phyloP scores from a whole-genome alignment of 805 yeast species.

The Wickerhamiella occidentalis region DNA sequence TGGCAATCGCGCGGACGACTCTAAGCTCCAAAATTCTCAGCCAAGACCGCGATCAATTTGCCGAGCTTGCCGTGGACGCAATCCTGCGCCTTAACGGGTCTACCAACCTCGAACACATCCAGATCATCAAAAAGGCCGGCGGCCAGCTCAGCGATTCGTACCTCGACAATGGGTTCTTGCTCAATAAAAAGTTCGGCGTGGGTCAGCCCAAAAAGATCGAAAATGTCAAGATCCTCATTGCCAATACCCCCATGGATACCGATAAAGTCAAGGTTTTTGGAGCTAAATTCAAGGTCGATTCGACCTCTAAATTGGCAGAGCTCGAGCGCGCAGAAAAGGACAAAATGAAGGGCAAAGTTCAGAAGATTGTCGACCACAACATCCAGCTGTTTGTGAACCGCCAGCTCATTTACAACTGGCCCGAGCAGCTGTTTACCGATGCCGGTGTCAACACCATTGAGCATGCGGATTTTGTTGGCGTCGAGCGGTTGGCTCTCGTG shows the following conservation, averaged over 20 bases:
- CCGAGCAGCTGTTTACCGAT: slow-evolving; percentile 89
- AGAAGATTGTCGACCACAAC: slow-evolving; percentile 75
- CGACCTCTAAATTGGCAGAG: slow-evolving; percentile 87
- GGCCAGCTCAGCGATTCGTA: slow-evolving; percentile 86
- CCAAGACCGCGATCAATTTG: slow-evolving; percentile 86
- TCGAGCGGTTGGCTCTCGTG: slow-evolving; percentile 88
- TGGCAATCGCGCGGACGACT: slow-evolving; percentile 86
- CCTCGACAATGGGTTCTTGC: slow-evolving; percentile 89
- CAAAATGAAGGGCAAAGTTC: slow-evolving; percentile 84
- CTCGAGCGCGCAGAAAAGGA: slow-evolving; percentile 87
- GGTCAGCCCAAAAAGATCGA: slow-evolving; percentile 79
- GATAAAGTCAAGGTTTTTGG: slow-evolving; percentile 97
- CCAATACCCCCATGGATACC: slow-evolving; percentile 88
- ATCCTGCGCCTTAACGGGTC: slow-evolving; percentile 76
- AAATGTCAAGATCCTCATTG: slow-evolving; percentile 78
- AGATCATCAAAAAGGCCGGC: slow-evolving; percentile 85
- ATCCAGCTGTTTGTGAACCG: slow-evolving; percentile 88
- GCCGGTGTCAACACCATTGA: slow-evolving; percentile 81
- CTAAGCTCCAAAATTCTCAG: slow-evolving; percentile 83
- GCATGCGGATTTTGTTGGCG: slow-evolving; percentile 97
- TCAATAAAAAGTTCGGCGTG: slow-evolving; percentile 85
- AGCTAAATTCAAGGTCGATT: slow-evolving; percentile 92
- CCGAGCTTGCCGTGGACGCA: slow-evolving; percentile 89
- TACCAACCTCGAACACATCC: slow-evolving; percentile 82
- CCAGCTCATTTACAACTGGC: slow-evolving; percentile 95